Evolutionary conservation across 805 yeast species (phyloP), one percentile per base, ranked within the genome.

Genomic region (Ogataea dorogensis): DNA sequence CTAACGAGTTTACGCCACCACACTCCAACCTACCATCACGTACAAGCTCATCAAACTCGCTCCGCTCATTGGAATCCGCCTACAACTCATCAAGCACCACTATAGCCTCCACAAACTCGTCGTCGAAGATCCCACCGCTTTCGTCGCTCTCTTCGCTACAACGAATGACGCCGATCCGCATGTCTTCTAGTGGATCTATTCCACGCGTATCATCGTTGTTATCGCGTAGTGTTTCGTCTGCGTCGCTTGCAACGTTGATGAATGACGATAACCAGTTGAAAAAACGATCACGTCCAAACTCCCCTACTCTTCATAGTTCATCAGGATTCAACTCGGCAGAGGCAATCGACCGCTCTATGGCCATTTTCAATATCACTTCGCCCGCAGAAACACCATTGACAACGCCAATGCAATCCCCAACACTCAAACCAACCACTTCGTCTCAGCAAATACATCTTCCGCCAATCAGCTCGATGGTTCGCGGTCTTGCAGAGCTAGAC

Each of bases 101-200:
- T 8, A 36, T 52, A n/a, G 46, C 56, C 3, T 53, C 53, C 33
- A 36, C 31, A 24, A 32, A 24, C 29, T 27, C 40, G 11, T 13
- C 25, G n/a, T 19, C 22, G 11, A 33, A 35, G 15, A 29, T 49
- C 22, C 48, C 43, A n/a, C 49, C 48, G 14, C 39, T 51, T 14
- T 26, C 47, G 17, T 67, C 71, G 1, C 47, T 72, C 15, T 64
- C 75, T 0, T 70, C 83, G 3, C 56, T 80, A 36, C 84, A 79
- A 52, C 66, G 79, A 51, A 75, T 79, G 81, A 79, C 83, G 0
- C 84, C 82, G 6, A 51, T 77, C 17, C 55, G 67, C 24, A 37
- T 50, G 43, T 41, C 53, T 16, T 49, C 59, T 37, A 23, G 38
- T 12, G 40, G 50, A 22, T 42, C 61, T 38, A 21, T 45, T 12